Conservation (phyloP, 192 early-diverging fungal genomes). For the Dimargaris xerosporica region DNA sequence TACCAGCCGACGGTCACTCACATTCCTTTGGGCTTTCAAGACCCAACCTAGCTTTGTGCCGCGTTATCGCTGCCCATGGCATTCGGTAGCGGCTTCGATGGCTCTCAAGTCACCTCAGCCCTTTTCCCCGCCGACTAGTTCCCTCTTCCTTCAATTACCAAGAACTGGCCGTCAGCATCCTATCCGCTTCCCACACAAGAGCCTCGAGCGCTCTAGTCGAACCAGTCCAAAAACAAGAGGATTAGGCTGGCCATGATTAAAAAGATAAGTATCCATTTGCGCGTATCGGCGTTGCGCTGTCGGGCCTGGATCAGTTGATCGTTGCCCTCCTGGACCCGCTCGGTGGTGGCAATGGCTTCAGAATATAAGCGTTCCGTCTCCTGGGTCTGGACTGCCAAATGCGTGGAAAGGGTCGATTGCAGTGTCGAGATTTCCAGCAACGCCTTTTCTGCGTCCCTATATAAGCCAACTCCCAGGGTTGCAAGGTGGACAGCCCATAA, state of each 20-base stretch:
- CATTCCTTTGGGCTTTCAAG: too few relatives aligned
- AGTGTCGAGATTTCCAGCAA: conserved; percentile 57
- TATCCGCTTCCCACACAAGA: neutral
- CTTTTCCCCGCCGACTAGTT: too few relatives aligned
- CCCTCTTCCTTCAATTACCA: too few relatives aligned
- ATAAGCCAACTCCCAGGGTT: too few relatives aligned
- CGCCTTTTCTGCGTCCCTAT: conserved; percentile 6
- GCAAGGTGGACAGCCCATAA: too few relatives aligned
- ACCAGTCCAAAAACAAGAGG: conserved; percentile 66
- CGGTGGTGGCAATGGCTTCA: conserved; percentile 48
- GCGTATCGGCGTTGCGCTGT: conserved; percentile 42
- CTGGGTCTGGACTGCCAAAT: conserved; percentile 50
- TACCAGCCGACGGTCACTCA: too few relatives aligned
- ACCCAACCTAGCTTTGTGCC: too few relatives aligned
- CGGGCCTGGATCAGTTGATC: conserved; percentile 42
- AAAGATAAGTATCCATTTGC: conserved; percentile 61
- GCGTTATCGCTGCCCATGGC: too few relatives aligned
- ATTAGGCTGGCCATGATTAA: conserved; percentile 55
- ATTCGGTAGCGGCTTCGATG: too few relatives aligned
- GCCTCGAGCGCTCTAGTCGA: conserved; percentile 24
- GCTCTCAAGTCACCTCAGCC: too few relatives aligned
- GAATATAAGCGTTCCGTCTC: conserved; percentile 57
- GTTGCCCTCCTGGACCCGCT: conserved; percentile 50
- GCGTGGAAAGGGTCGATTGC: conserved; percentile 51
- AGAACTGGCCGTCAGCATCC: neutral